Conservation (phyloP, 345 rosid genomes). For the Dipteronia sinensis region DNA sequence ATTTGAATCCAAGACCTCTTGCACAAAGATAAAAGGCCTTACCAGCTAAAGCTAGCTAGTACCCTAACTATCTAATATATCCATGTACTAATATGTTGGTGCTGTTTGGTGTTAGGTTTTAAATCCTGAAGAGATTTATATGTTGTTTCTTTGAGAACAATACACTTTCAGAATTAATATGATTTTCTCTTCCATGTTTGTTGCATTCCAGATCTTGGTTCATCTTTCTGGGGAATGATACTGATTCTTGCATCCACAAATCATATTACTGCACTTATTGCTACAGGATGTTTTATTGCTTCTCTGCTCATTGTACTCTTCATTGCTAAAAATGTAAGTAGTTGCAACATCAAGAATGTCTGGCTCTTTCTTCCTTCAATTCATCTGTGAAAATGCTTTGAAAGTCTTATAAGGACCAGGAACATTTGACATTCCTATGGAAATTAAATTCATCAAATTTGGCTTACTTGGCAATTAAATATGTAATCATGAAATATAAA, state of each 20-base stretch:
- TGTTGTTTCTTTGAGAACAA: conserved; percentile 2
- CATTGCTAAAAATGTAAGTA: conserved; percentile 66
- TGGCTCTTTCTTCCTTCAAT: not conserved
- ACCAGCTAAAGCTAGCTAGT: not conserved
- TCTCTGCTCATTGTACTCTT: conserved; percentile 58
- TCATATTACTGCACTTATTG: conserved; percentile 65
- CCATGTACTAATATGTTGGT: not conserved
- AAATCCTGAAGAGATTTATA: not conserved
- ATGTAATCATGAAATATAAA: not conserved
- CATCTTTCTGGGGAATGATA: conserved; percentile 76
- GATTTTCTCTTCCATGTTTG: not conserved
- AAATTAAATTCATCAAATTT: not conserved
- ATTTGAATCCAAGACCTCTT: not conserved
- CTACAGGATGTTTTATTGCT: conserved; percentile 58
- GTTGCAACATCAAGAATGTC: not conserved
- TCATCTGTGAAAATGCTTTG: not conserved
- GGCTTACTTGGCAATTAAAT: not conserved
- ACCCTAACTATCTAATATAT: not conserved
- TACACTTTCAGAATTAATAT: not conserved
- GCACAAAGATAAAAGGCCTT: not conserved
- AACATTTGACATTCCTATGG: not conserved
- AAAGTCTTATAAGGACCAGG: not conserved
- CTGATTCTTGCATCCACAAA: conserved; percentile 69
- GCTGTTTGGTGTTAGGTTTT: not conserved
- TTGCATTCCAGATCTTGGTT: conserved; percentile 55